phyloP scores from a whole-genome alignment of 805 yeast genomes.

The Priceomyces castillae region DNA sequence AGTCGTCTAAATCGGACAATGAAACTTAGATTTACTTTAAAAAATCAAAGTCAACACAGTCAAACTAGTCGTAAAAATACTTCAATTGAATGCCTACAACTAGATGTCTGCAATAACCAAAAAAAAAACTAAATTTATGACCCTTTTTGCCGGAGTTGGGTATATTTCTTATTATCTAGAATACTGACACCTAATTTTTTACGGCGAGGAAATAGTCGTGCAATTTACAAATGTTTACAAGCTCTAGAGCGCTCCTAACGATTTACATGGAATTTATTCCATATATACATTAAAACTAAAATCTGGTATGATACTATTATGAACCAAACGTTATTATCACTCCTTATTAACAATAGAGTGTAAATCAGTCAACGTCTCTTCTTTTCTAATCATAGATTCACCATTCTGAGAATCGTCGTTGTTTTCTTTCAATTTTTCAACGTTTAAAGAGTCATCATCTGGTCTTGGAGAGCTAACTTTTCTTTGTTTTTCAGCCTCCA shows the following conservation, averaged over 20 bases:
- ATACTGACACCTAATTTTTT: conserved; percentile 6
- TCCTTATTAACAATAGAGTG: conserved; percentile 32
- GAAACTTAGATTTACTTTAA: background rate
- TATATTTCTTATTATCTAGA: background rate
- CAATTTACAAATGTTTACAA: background rate
- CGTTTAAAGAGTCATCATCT: conserved; percentile 17
- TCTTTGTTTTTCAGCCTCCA: conserved; percentile 25
- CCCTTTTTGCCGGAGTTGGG: too few relatives aligned
- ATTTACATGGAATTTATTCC: background rate
- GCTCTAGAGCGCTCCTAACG: background rate
- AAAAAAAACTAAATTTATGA: background rate
- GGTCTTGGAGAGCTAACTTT: conserved; percentile 4
- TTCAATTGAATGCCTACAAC: background rate
- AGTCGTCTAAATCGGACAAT: background rate
- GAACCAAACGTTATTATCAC: background rate
- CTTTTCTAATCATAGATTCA: conserved; percentile 33
- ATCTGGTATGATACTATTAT: background rate
- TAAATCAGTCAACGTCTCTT: conserved; percentile 54
- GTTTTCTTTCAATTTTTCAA: conserved; percentile 7
- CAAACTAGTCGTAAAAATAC: background rate
- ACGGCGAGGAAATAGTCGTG: conserved; percentile 4
- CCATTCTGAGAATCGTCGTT: conserved; percentile 6
- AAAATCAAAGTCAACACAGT: background rate
- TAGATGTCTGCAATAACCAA: background rate
- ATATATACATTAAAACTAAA: background rate